Evolutionary conservation across 1,284 basidiomycete species (phyloP).

Genomic region (Fomitopsis betulina): DNA sequence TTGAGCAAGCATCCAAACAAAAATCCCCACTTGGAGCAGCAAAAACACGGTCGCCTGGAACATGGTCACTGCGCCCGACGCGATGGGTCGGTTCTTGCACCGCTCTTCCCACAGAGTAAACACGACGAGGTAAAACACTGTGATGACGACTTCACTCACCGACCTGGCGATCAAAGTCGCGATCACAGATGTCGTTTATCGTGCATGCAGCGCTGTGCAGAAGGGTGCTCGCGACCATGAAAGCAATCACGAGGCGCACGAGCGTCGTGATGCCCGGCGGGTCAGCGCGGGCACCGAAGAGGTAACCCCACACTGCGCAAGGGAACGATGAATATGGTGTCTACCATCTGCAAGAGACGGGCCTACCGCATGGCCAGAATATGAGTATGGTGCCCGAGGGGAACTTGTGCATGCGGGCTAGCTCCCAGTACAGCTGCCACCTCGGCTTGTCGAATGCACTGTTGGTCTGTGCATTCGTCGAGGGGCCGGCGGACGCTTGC

Average conservation of each 20-base stretch:
- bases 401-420: conserved; percentile 28
- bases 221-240: conserved; percentile 19
- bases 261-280: conserved; percentile 9
- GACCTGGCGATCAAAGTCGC: conserved; percentile 34
- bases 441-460: background rate
- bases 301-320: conserved; percentile 19
- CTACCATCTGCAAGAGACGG: too few species aligned
- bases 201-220: conserved; percentile 29
- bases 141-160: conserved; percentile 13
- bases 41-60: conserved; percentile 37
- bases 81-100: conserved; percentile 38
- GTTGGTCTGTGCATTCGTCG: too few species aligned
- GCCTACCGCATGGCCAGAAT: conserved; percentile 31
- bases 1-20: conserved; percentile 23
- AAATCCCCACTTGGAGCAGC: conserved; percentile 32
- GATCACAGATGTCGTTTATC: conserved; percentile 36
- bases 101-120: conserved; percentile 15
- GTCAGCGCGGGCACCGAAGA: conserved; percentile 18
- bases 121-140: too few species aligned
- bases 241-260: conserved; percentile 10
- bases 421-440: conserved; percentile 10
- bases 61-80: conserved; percentile 38
- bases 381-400: conserved; percentile 26
- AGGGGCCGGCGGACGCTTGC: too few species aligned
- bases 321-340: background rate